A percentile compares a stretch with the other conserved stretches of the same genome.
Evolutionary conservation across 2,329 filamentous ascomycete genomes (phyloP).

Genomic region (Fusarium circinatum): DNA sequence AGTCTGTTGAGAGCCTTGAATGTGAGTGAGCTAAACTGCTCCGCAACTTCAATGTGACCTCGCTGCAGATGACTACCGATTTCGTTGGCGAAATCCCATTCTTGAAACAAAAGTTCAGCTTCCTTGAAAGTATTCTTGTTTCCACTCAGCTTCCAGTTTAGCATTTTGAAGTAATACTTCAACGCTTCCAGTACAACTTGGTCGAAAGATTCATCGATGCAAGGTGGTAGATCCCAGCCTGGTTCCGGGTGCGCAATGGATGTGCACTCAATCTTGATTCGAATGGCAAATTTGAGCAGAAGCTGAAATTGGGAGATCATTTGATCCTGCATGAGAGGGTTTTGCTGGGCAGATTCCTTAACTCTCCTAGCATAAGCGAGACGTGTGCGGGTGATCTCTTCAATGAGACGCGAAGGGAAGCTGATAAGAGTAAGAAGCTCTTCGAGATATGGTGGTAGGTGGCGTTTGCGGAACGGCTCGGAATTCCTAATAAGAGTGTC

Average conservation of each 20-base stretch:
- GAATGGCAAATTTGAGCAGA: slow-evolving; percentile 87
- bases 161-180: slow-evolving; percentile 98
- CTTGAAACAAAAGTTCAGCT: slow-evolving; percentile 94
- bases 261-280: slow-evolving; percentile 90
- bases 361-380: slow-evolving; percentile 93
- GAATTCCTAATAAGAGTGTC: slow-evolving; percentile 88
- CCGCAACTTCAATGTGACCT: slow-evolving; percentile 95
- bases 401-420: slow-evolving; percentile 93
- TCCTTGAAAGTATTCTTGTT: slow-evolving; percentile 99
- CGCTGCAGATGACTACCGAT: slow-evolving; percentile 91
- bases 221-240: slow-evolving; percentile 95
- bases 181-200: slow-evolving; percentile 89
- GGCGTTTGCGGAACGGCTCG: slow-evolving; percentile 83
- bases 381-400: slow-evolving; percentile 94
- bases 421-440: slow-evolving; percentile 96
- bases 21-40: slow-evolving; percentile 95
- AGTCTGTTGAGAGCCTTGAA: slow-evolving; percentile 91
- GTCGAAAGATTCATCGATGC: slow-evolving; percentile 97
- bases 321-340: slow-evolving; percentile 93
- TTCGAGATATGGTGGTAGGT: slow-evolving; percentile 95
- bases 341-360: slow-evolving; percentile 93
- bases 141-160: slow-evolving; percentile 96
- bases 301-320: slow-evolving; percentile 98
- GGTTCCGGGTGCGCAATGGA: slow-evolving; percentile 85
- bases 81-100: slow-evolving; percentile 97